These are phyloP conservation scores for Chenopodium berlandieri DNA, from an alignment of 148 eudicot genomes.

Conservation along the genomic window DNA sequence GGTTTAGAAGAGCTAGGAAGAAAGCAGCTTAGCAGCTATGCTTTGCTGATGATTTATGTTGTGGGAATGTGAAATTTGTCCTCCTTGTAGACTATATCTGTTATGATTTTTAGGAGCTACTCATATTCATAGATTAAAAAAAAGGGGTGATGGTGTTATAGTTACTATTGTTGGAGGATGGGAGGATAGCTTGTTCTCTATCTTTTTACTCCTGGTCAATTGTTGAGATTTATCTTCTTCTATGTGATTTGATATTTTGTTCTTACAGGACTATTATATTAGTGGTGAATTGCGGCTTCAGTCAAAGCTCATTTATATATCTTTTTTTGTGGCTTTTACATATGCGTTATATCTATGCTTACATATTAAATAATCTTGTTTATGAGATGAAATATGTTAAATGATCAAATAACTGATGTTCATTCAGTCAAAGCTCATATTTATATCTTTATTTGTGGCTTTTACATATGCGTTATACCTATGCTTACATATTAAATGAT, in stretches of 20 bases:
- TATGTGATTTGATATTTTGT: neutral
- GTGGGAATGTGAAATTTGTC: neutral
- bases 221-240: neutral
- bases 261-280: neutral
- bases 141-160: neutral
- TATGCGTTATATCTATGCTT: neutral
- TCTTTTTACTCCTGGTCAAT: neutral
- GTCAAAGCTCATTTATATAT: neutral
- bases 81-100: neutral
- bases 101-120: neutral
- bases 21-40: neutral
- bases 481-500: constrained; percentile 2
- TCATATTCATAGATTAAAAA: neutral
- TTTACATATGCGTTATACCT: neutral
- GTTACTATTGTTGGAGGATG: neutral
- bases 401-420: constrained; percentile 9
- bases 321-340: constrained; percentile 3
- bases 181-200: neutral
- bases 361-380: neutral
- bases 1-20: neutral
- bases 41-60: neutral
- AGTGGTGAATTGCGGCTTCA: neutral
- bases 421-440: neutral
- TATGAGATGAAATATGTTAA: too few species aligned
- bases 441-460: neutral